Evolutionary conservation across 345 rosid genomes (phyloP), one percentile per base, ranked within the genome.

Genomic region (Pistacia integerrima): DNA sequence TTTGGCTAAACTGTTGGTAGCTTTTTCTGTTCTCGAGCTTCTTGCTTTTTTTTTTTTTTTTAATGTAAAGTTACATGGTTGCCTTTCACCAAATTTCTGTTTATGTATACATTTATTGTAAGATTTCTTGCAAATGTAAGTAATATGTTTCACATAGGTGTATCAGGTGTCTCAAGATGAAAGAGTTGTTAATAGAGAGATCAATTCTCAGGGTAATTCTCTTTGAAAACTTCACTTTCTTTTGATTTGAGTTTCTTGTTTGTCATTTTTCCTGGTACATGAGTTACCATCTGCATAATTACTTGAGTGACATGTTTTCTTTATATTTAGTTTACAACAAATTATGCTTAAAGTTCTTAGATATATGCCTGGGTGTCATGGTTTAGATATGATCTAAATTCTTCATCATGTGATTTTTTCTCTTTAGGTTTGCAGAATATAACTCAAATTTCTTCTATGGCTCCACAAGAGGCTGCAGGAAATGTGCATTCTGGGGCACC

Each of bases 401-500:
- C 66, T n/a, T 28, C 70, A 55, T 67, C 66, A 12, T 77, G 75
- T 48, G 1, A 48, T 51, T 63, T 11, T 76, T 49, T 44, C 2
- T 62, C 77, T 77, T 81, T 85, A 89, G 94, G 87, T 81, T 78
- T 74, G 48, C 84, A 70, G 68, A 77, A 70, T 75, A 72, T 80
- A 64, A 73, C 79, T 69, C 84, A 81, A 82, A 66, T 77, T 77
- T 79, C 88, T 80, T 68, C 84, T 35, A 54, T 74, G 69, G 70
- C 68, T 78, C 74, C 77, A 18, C 81, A 67, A 69, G 79, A 80
- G 33, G 70, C 81, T 76, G 84, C 65, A 65, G 93, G 90, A 75
- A 97, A 90, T 83, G 93, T 94, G 75, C 91, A 91, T 81, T 77
- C 95, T 48, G 97, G 94, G 82, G 97, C 92, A 78, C 85, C 87